Percentiles rank a stretch among this genome's conserved stretches.
Evolutionary conservation across 2,329 filamentous ascomycete species (phyloP).

Genomic region (Thelonectria rubi): DNA sequence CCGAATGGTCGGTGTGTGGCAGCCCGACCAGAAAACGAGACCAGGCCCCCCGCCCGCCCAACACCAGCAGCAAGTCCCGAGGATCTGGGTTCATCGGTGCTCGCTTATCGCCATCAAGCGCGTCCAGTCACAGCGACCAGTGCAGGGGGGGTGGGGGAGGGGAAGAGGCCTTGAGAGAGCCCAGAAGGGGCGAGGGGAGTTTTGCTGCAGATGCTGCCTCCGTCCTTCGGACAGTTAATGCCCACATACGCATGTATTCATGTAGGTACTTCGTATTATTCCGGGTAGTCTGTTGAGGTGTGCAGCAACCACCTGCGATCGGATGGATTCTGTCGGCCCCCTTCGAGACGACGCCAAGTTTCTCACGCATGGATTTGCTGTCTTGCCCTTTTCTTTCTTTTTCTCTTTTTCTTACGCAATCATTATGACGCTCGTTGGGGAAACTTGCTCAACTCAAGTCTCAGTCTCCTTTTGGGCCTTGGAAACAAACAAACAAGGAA

Average conservation of each 20-base stretch:
- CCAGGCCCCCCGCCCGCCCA: background rate
- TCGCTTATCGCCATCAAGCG: slow-evolving; percentile 45
- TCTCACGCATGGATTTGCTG: background rate
- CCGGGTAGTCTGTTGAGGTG: no score
- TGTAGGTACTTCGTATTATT: no score
- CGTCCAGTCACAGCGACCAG: background rate
- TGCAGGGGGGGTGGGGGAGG: slow-evolving; percentile 26
- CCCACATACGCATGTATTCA: no score
- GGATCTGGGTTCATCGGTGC: slow-evolving; percentile 45
- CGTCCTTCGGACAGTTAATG: no score
- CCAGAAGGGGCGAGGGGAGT: no score
- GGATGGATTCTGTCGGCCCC: no score
- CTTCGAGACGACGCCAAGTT: no score
- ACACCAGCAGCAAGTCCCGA: slow-evolving; percentile 34
- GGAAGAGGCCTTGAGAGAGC: background rate
- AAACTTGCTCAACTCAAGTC: background rate
- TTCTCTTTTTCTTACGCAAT: background rate
- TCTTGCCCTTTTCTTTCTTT: background rate
- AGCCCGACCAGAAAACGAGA: slow-evolving; percentile 3
- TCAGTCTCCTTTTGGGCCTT: no score
- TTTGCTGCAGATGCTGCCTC: no score
- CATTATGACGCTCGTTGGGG: background rate
- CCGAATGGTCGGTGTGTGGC: slow-evolving; percentile 6
- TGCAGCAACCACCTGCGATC: no score
- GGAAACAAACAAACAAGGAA: background rate